Base-by-base conservation (phyloP, 2,329 filamentous ascomycete species). In the Ascochyta pisi region DNA sequence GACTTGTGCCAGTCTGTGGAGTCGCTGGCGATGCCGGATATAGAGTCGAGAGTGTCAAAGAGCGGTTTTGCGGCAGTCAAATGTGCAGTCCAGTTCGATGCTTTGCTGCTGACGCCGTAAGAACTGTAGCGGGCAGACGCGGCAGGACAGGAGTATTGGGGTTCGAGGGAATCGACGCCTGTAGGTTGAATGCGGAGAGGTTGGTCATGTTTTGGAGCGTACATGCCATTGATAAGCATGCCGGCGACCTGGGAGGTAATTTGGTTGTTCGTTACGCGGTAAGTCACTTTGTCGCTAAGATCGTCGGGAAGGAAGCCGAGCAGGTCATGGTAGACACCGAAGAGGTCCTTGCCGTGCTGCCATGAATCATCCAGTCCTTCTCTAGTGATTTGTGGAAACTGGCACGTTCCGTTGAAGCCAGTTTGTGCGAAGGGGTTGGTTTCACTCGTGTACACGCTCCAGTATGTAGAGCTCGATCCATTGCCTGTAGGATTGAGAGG, bases 211-310 rank as follows among this genome's bases (percentile, higher is more conserved):
- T 60, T 42, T 13, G 67, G 60, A 1, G 50, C 33, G 43, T 69
- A 73, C 86, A 92, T 91, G 54, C 88, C 91, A 52, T 83, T 79
- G 50, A 92, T 82, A 6, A 94, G 73, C 84, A 91, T 91, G 52
- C 88, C 84, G 10, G 89, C 89, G 15, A 94, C 90, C 74, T 95
- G 89, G 66, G 85, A 89, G 2, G 91, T 95, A 68, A 96, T 94
- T 46, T 87, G 81, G 74, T 95, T 95, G 71, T 90, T 90, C 0
- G 91, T 93, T 10, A 94, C 90, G 49, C 90, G 83, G 74, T 88
- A 94, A 44, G 74, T 75, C 31, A 90, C 80, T 26, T 81, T 69
- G 38, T 65, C 70, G 12, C 74, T 63, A 27, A 77, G 67, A 58
- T 77, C 54, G 34, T 81, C 27, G 0, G 90, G 90, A 1, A 95